Conservation (phyloP, 2,329 filamentous ascomycete species). For the Sporothrix inflata region DNA sequence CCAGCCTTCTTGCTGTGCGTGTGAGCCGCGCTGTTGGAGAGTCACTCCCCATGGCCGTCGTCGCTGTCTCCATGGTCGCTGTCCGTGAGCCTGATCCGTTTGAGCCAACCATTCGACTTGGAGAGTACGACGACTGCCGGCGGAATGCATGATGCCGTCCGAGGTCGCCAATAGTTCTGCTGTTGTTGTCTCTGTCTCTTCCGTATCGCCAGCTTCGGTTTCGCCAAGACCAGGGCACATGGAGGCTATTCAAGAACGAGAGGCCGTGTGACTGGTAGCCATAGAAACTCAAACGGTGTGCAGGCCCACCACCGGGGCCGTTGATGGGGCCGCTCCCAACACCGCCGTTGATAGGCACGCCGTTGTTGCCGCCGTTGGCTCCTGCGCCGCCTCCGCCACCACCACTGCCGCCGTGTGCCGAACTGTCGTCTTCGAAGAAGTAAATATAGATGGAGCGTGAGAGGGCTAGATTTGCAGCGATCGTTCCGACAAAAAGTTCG, state of each 20-base stretch:
- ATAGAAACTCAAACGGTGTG: slow-evolving; percentile 2
- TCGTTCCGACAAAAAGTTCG: slow-evolving; percentile 34
- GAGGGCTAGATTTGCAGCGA: slow-evolving; percentile 35
- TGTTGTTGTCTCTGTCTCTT: background rate
- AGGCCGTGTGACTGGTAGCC: slow-evolving; percentile 12
- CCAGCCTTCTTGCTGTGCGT: background rate
- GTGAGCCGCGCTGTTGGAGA: background rate
- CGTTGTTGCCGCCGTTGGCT: background rate
- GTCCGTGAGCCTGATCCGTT: slow-evolving; percentile 6
- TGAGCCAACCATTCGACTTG: background rate
- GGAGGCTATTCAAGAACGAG: background rate
- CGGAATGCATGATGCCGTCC: background rate
- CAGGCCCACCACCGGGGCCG: background rate
- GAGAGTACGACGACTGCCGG: background rate
- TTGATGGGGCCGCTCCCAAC: background rate
- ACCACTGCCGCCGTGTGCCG: background rate
- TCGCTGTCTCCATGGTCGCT: background rate
- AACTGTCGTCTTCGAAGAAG: slow-evolving; percentile 29
- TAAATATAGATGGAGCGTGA: slow-evolving; percentile 36
- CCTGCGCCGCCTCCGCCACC: background rate
- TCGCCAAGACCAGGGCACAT: background rate
- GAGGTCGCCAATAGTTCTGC: no score
- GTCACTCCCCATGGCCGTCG: background rate
- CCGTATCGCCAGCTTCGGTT: background rate
- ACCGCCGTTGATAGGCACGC: background rate